Evolutionary conservation across 2,329 filamentous ascomycete genomes (phyloP).

Genomic region (Alternaria infectoria): DNA sequence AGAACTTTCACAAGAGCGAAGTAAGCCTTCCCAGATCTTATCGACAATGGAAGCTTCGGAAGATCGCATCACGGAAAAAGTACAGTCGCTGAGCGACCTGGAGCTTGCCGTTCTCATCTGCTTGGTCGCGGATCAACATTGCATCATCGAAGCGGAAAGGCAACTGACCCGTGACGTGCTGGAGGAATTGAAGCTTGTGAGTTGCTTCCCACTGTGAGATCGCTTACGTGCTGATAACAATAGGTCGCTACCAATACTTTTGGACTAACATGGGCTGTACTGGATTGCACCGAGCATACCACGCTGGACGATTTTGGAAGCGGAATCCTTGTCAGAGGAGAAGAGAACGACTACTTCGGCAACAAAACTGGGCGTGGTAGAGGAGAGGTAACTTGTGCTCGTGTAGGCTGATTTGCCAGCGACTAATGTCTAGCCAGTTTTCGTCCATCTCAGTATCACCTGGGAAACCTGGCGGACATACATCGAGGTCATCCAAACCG

Average conservation of each 20-base stretch:
- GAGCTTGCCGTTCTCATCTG: constrained; percentile 86
- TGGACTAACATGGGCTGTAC: constrained; percentile 69
- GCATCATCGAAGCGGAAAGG: constrained; percentile 77
- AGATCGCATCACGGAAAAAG: constrained; percentile 53
- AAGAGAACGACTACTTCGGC: constrained; percentile 31
- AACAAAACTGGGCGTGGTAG: constrained; percentile 11
- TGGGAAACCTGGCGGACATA: constrained; percentile 12
- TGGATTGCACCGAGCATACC: constrained; percentile 75
- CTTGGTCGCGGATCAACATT: constrained; percentile 82
- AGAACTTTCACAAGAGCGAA: not conserved
- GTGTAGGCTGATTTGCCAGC: not conserved
- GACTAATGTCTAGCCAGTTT: constrained; percentile 21
- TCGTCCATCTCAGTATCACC: constrained; percentile 25
- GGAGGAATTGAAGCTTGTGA: constrained; percentile 74
- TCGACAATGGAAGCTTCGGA: not conserved
- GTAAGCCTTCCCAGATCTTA: not conserved
- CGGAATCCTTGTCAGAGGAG: constrained; percentile 64
- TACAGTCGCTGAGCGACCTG: constrained; percentile 82
- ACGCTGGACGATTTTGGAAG: constrained; percentile 82
- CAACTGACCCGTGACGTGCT: constrained; percentile 70
- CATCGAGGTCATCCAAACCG: constrained; percentile 40
- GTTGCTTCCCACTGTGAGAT: constrained; percentile 3
- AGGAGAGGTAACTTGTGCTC: constrained; percentile 20
- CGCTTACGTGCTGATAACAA: constrained; percentile 7
- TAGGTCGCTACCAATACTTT: constrained; percentile 75